A percentile compares a stretch with the other conserved stretches of the same genome.
Conservation (phyloP, 805 yeast genomes). For the Wickerhamomyces canadensis region DNA sequence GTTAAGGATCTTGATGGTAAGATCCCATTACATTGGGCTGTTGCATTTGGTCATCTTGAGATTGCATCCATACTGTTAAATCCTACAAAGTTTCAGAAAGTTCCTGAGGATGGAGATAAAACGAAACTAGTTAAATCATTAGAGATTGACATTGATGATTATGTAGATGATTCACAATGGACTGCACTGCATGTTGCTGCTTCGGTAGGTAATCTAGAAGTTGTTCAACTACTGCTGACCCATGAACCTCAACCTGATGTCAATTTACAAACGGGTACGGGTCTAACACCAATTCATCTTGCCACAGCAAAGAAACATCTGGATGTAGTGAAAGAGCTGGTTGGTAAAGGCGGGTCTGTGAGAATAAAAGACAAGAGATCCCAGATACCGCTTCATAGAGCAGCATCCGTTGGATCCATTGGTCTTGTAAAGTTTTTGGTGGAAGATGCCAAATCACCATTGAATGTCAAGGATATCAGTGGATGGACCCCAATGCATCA, state of each 20-base stretch:
- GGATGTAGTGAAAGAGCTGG: constrained; percentile 46
- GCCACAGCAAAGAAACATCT: constrained; percentile 68
- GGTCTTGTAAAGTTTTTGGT: constrained; percentile 51
- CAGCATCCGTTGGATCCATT: constrained; percentile 69
- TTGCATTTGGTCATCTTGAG: constrained; percentile 51
- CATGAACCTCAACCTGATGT: constrained; percentile 54
- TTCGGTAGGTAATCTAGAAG: constrained; percentile 58
- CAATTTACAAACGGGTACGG: constrained; percentile 55
- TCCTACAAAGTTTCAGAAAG: constrained; percentile 24
- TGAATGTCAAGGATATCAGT: constrained; percentile 60
- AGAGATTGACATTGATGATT: constrained; percentile 60
- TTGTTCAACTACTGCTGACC: constrained; percentile 44
- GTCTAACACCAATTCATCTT: constrained; percentile 69
- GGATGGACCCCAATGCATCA: constrained; percentile 91
- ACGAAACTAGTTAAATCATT: constrained; percentile 15
- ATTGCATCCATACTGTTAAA: constrained; percentile 42
- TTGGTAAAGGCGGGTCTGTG: constrained; percentile 51
- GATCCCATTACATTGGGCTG: constrained; percentile 87
- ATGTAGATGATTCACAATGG: constrained; percentile 78
- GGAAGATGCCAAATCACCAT: constrained; percentile 47
- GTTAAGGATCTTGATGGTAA: constrained; percentile 67
- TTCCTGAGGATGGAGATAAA: constrained; percentile 1
- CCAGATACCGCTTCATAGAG: constrained; percentile 71
- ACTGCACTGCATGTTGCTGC: constrained; percentile 81
- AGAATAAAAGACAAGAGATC: constrained; percentile 62